Conservation (phyloP, 2,329 filamentous ascomycete genomes). For the Huntiella savannae region DNA sequence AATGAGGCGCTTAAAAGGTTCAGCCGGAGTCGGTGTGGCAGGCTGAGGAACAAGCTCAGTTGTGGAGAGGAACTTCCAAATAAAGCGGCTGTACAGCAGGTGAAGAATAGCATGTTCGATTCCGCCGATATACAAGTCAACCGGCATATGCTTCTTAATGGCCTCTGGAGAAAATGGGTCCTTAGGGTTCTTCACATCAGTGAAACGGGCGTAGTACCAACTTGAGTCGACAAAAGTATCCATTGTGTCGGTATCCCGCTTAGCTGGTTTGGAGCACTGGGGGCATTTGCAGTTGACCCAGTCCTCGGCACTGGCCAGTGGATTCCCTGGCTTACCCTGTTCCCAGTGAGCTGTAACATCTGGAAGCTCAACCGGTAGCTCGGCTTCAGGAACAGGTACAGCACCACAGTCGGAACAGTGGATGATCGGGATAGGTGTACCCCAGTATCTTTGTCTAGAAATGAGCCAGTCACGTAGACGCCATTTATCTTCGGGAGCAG, state of each 20-base stretch:
- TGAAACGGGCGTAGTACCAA: slow-evolving; percentile 76
- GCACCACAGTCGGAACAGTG: slow-evolving; percentile 61
- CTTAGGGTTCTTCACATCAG: slow-evolving; percentile 46
- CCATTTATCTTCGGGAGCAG: slow-evolving; percentile 51
- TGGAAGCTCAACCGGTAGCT: slow-evolving; percentile 62
- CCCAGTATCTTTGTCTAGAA: slow-evolving; percentile 86
- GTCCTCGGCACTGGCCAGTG: slow-evolving; percentile 48
- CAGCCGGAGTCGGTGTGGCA: slow-evolving; percentile 22
- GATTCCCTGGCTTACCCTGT: slow-evolving; percentile 53
- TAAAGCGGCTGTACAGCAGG: slow-evolving; percentile 73
- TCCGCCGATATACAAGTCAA: slow-evolving; percentile 77
- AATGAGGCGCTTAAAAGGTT: slow-evolving; percentile 68
- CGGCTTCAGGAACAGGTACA: slow-evolving; percentile 55
- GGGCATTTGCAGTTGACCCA: slow-evolving; percentile 66
- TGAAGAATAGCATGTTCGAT: slow-evolving; percentile 85
- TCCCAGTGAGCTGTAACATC: slow-evolving; percentile 49
- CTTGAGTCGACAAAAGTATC: slow-evolving; percentile 92
- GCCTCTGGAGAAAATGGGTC: slow-evolving; percentile 42
- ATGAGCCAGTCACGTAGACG: slow-evolving; percentile 76
- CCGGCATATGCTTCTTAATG: slow-evolving; percentile 41
- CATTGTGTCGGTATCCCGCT: slow-evolving; percentile 84
- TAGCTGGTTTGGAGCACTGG: slow-evolving; percentile 48
- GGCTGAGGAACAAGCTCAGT: slow-evolving; percentile 28
- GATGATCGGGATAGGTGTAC: slow-evolving; percentile 72
- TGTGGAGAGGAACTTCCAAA: slow-evolving; percentile 64